phyloP scores from a whole-genome alignment of 495 filamentous ascomycete species.

The Lophiotrema nucula region DNA sequence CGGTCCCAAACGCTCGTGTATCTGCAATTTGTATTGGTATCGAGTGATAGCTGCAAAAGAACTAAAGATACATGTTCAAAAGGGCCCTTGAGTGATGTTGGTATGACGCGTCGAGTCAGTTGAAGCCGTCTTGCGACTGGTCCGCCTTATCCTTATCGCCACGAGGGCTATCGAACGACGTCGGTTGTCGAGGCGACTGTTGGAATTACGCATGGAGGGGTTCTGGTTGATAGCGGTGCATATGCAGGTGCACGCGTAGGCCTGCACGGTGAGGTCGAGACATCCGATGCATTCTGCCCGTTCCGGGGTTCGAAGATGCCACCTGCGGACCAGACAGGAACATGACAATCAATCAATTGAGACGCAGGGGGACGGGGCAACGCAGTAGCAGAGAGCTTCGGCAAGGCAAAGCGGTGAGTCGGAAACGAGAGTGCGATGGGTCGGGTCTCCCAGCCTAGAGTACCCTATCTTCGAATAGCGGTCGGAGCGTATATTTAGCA shows the following conservation, averaged over 20 bases:
- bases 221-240: constrained; percentile 4
- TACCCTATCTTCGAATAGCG: too few species aligned
- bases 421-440: too few species aligned
- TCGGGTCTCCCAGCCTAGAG: too few species aligned
- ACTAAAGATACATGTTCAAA: too few species aligned
- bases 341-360: background rate
- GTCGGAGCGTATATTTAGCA: too few species aligned
- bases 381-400: background rate
- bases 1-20: too few species aligned
- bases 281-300: too few species aligned
- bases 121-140: constrained; percentile 14
- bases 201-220: background rate
- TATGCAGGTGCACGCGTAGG: background rate
- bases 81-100: background rate
- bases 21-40: too few species aligned
- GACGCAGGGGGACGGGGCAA: background rate
- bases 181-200: background rate
- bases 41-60: too few species aligned
- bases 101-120: constrained; percentile 1
- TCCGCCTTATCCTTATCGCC: constrained; percentile 19
- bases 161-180: background rate
- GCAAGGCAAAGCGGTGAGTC: too few species aligned
- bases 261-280: too few species aligned
- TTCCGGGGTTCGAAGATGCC: too few species aligned
- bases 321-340: background rate